These are phyloP conservation scores for Aspergillus pseudoviridinutans DNA, from an alignment of 2,329 filamentous ascomycete genomes.

Conservation along the genomic window DNA sequence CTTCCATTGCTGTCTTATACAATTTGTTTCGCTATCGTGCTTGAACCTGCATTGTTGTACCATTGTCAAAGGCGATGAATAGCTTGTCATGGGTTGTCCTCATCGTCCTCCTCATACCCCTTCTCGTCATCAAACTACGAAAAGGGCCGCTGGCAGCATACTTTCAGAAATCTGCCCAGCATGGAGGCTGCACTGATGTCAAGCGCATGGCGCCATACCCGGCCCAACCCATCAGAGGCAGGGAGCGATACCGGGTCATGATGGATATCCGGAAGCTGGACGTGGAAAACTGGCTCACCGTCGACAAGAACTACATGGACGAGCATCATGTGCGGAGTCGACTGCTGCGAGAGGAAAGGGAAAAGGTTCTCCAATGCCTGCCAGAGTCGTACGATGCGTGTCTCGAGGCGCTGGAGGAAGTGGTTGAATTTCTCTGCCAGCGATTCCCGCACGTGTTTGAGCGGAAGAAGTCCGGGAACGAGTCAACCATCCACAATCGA, in stretches of 20 bases:
- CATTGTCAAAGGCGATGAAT: conserved; percentile 28
- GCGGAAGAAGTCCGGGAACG: conserved; percentile 20
- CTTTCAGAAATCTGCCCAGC: conserved; percentile 5
- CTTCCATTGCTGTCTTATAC: conserved; percentile 3
- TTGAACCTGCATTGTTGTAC: background rate
- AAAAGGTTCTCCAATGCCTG: conserved; percentile 44
- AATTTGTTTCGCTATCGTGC: background rate
- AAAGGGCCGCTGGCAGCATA: conserved; percentile 13
- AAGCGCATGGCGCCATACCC: conserved; percentile 37
- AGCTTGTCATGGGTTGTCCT: conserved; percentile 26
- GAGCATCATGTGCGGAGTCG: conserved; percentile 41
- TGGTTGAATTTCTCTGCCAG: conserved; percentile 43
- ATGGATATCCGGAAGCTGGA: conserved; percentile 49
- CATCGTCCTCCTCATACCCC: conserved; percentile 26
- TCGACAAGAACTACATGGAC: conserved; percentile 45
- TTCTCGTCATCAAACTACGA: conserved; percentile 25
- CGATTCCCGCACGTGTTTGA: conserved; percentile 45
- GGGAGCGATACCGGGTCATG: conserved; percentile 40
- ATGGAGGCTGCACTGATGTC: conserved; percentile 22
- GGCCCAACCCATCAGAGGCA: conserved; percentile 35
- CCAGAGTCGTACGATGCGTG: conserved; percentile 45
- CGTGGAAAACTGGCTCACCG: conserved; percentile 45
- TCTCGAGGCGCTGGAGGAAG: conserved; percentile 45
- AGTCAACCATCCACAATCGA: conserved; percentile 39
- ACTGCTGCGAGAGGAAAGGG: conserved; percentile 37